Conservation (phyloP, 108 stramenopile genomes). For the Skeletonema grethae region DNA sequence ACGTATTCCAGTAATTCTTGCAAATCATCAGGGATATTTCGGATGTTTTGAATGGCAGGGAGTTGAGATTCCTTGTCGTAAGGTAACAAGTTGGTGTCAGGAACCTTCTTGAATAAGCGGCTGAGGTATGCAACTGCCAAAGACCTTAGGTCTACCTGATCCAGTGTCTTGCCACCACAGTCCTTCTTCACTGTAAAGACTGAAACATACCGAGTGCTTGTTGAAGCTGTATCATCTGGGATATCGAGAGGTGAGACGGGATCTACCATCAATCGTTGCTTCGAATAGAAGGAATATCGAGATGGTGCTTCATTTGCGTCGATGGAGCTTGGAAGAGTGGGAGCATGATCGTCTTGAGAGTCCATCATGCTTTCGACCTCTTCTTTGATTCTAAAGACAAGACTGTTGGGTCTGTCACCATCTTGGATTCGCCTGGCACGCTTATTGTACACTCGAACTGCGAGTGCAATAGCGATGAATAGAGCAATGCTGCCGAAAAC, state of each 20-base stretch:
- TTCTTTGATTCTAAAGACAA: constrained; percentile 5
- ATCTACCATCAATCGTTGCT: not conserved
- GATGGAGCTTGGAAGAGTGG: constrained; percentile 16
- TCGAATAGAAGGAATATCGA: not conserved
- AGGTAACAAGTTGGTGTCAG: constrained; percentile 37
- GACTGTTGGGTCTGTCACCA: not conserved
- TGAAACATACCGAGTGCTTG: constrained; percentile 33
- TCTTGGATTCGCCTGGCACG: not conserved
- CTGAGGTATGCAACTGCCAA: constrained; percentile 36
- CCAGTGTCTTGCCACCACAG: constrained; percentile 30
- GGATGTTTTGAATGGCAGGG: constrained; percentile 35
- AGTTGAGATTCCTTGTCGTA: constrained; percentile 39
- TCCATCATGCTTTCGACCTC: constrained; percentile 1
- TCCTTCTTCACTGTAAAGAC: constrained; percentile 53
- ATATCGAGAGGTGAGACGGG: constrained; percentile 38
- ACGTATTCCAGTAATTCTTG: constrained; percentile 33
- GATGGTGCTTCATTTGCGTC: not conserved
- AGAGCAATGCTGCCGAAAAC: constrained; percentile 20
- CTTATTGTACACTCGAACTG: not conserved
- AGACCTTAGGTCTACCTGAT: constrained; percentile 28
- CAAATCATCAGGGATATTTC: constrained; percentile 45
- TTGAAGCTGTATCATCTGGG: not conserved
- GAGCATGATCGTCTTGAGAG: not conserved
- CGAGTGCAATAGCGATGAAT: not conserved
- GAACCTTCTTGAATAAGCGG: constrained; percentile 41